phyloP scores from a whole-genome alignment of 495 filamentous ascomycete genomes.

The Xylaria sp. region DNA sequence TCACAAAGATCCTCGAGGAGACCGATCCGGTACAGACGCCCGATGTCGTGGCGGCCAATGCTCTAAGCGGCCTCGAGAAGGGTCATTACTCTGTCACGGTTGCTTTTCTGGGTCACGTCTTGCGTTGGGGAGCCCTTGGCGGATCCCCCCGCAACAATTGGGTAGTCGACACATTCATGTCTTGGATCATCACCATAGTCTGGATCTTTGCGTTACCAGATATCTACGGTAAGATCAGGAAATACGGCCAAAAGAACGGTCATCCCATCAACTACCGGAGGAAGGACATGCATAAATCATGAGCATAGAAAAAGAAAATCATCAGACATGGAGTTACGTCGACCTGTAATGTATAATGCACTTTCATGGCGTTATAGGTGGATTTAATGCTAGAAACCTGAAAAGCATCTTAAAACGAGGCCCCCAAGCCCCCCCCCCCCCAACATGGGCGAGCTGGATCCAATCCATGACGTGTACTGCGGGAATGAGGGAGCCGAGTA shows the following conservation, averaged over 20 bases:
- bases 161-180: constrained; percentile 66
- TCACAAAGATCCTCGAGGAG: constrained; percentile 84
- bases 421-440: background rate
- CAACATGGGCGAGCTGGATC: background rate
- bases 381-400: background rate
- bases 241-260: constrained; percentile 65
- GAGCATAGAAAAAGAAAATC: background rate
- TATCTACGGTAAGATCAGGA: constrained; percentile 65
- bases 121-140: constrained; percentile 68
- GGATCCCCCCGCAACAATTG: constrained; percentile 64
- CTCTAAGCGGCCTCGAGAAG: constrained; percentile 77
- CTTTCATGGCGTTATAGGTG: background rate
- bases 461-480: background rate
- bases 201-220: constrained; percentile 68
- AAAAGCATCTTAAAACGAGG: background rate
- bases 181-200: constrained; percentile 60
- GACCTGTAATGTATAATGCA: constrained; percentile 19
- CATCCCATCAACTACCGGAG: constrained; percentile 50
- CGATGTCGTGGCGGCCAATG: constrained; percentile 72
- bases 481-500: background rate
- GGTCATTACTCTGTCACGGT: constrained; percentile 81
- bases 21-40: constrained; percentile 79
- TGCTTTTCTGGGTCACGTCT: constrained; percentile 68
- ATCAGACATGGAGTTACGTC: background rate
- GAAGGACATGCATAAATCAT: constrained; percentile 29